Evolutionary conservation across 2,329 filamentous ascomycete species (phyloP).

Genomic region (Fusarium nurragi): DNA sequence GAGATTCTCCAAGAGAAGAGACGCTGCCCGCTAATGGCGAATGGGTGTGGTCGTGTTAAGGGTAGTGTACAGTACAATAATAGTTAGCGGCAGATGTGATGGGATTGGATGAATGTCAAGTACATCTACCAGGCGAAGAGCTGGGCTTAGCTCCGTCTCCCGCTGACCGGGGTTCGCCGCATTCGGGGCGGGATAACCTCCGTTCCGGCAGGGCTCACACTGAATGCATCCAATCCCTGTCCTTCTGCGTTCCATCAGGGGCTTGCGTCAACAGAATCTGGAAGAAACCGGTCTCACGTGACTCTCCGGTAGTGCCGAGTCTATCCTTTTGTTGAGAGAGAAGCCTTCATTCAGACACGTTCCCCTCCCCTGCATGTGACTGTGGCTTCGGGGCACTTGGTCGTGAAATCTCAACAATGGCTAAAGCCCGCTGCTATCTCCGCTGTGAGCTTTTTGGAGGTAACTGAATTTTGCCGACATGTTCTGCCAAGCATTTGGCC

Average conservation of each 20-base stretch:
- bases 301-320: constrained; percentile 26
- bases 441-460: background rate
- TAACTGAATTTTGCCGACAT: constrained; percentile 7
- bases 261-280: constrained; percentile 33
- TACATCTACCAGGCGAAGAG: constrained; percentile 38
- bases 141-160: constrained; percentile 37
- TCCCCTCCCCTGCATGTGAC: constrained; percentile 26
- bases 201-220: constrained; percentile 17
- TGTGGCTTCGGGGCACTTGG: background rate
- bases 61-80: constrained; percentile 15
- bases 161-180: constrained; percentile 34
- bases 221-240: constrained; percentile 33
- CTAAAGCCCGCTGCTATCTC: constrained; percentile 36
- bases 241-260: constrained; percentile 15
- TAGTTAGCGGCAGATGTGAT: constrained; percentile 34
- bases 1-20: constrained; percentile 37
- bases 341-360: background rate
- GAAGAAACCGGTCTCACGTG: constrained; percentile 30
- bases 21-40: constrained; percentile 37
- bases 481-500: constrained; percentile 5
- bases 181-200: constrained; percentile 8
- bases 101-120: constrained; percentile 27
- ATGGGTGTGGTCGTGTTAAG: constrained; percentile 28
- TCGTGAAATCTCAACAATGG: constrained; percentile 27
- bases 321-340: constrained; percentile 33